Conservation (phyloP, 495 filamentous ascomycete species). For the Xylaria nigripes region DNA sequence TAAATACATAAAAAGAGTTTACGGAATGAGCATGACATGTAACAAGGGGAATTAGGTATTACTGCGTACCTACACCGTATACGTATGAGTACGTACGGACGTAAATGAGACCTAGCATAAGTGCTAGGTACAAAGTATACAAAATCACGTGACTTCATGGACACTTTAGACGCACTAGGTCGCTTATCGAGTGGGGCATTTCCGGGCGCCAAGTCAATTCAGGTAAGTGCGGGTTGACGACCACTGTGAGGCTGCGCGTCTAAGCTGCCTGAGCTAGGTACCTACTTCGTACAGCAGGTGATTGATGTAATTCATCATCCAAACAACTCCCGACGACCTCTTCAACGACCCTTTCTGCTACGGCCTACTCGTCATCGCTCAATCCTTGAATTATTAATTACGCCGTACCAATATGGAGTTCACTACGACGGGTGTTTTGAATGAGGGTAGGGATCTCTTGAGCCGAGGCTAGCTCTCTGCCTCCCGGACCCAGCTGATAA, state of each 20-base stretch:
- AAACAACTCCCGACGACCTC: constrained; percentile 7
- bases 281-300: too few relatives aligned
- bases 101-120: too few relatives aligned
- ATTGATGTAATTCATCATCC: constrained; percentile 13
- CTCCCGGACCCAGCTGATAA: constrained; percentile 9
- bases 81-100: too few relatives aligned
- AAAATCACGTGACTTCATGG: constrained; percentile 26
- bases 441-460: constrained; percentile 51
- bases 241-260: constrained; percentile 30
- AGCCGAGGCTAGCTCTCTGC: constrained; percentile 8
- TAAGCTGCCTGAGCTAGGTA: constrained; percentile 36
- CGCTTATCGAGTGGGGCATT: not conserved
- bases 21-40: too few relatives aligned
- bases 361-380: not conserved
- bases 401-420: constrained; percentile 43
- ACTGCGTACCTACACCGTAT: too few relatives aligned
- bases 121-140: too few relatives aligned
- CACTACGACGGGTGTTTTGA: constrained; percentile 59
- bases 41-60: too few relatives aligned
- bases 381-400: not conserved
- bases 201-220: constrained; percentile 7
- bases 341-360: not conserved
- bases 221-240: constrained; percentile 7
- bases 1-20: too few relatives aligned
- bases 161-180: not conserved